Conservation (phyloP, 495 filamentous ascomycete genomes). For the Daldinia bambusicola region DNA sequence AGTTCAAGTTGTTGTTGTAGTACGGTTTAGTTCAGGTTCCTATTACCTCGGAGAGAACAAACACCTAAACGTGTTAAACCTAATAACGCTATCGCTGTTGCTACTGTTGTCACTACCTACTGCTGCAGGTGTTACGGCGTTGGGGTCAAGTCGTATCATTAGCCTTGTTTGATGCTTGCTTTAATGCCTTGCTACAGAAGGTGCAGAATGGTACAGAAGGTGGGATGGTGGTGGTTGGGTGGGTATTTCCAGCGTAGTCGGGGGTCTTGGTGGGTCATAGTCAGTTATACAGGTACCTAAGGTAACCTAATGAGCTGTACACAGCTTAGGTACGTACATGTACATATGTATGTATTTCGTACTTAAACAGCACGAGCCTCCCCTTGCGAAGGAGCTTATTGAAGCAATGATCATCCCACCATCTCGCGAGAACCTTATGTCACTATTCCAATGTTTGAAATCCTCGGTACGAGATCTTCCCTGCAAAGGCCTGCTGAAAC, state of each 20-base stretch:
- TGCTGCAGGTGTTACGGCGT: conserved; percentile 1
- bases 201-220: neutral
- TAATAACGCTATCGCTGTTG: neutral
- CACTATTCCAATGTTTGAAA: conserved; percentile 5
- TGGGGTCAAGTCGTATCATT: conserved; percentile 4
- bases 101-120: neutral
- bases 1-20: conserved; percentile 3
- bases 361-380: conserved; percentile 34
- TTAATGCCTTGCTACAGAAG: conserved; percentile 17
- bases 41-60: neutral
- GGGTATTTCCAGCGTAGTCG: neutral
- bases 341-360: conserved; percentile 4
- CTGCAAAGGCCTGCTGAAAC: neutral
- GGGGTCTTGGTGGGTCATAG: neutral
- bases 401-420: conserved; percentile 38
- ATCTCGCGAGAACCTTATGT: conserved; percentile 22
- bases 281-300: neutral
- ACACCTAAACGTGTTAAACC: conserved; percentile 5
- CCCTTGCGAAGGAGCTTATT: conserved; percentile 11
- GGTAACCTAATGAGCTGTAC: neutral
- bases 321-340: neutral
- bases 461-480: neutral
- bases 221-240: neutral
- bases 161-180: conserved; percentile 4
- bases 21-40: conserved; percentile 1